Base-by-base conservation (phyloP, 1,284 basidiomycete genomes). In the Trichosporon sp. region DNA sequence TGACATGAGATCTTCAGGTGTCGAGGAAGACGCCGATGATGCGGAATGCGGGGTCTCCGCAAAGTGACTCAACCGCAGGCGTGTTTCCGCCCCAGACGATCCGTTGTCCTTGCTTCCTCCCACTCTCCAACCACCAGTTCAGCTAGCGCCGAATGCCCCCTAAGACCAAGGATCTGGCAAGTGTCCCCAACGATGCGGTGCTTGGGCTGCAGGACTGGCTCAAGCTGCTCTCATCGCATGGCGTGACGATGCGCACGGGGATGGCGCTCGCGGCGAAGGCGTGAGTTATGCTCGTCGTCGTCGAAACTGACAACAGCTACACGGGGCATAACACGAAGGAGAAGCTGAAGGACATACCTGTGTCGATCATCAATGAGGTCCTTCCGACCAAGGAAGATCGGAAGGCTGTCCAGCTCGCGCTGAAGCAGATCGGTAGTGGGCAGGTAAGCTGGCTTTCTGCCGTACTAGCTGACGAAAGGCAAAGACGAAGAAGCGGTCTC, bases 181-280 rank as follows among this genome's bases (percentile, higher is more conserved):
- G 76, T 21, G 21, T 71, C 2, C 31, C 73, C 1, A 72, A 78
- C 7, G 78, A 76, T 10, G 73, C 75, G 2, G 73, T 76, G 72
- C 85, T 94, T 8, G 82, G 90, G 19, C 80, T 96, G 4, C 90
- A 90, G 12, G 86, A 87, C 32, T 95, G 92, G 83, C 85, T 96
- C 12, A 91, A 92, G 81, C 76, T 91, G 11, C 84, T 94, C 11
- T 89, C 90, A 1, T 85, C 82, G 61, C 88, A 89, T 72, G 87
- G 87, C 72, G 85, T 94, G 1, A 85, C 91, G 2, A 88, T 92
- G 78, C 81, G 88, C 61, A 90, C 90, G 71, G 92, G 93, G 0
- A 95, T 96, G 88, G 82, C 85, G 2, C 83, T 92, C 40, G 89
- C 93, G 56, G 88, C 88, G 63, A 93, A 92, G 86, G 88, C 93